Percentiles rank a stretch among this genome's conserved stretches.
Evolutionary conservation across 345 rosid genomes (phyloP).

Genomic region (Physaria fendleri): DNA sequence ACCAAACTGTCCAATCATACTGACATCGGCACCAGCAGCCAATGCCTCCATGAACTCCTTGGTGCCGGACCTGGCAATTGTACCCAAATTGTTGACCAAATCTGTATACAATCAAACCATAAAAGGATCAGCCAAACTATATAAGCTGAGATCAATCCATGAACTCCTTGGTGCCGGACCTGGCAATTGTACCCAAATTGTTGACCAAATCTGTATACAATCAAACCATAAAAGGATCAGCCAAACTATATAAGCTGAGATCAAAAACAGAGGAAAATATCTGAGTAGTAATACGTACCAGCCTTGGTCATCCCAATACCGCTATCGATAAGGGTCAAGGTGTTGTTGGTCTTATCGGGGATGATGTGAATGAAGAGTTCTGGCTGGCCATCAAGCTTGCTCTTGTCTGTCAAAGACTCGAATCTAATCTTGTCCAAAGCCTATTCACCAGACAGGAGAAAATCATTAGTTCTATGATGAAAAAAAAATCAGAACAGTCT

Average conservation of each 20-base stretch:
- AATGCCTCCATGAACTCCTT: slow-evolving; percentile 89
- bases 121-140: too few species aligned
- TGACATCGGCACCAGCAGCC: slow-evolving; percentile 85
- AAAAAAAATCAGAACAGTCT: not conserved
- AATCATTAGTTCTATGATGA: not conserved
- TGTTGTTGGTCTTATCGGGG: slow-evolving; percentile 65
- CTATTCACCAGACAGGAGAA: slow-evolving; percentile 18
- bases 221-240: not conserved
- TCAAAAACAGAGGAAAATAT: not conserved
- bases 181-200: slow-evolving; percentile 82
- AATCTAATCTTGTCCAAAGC: slow-evolving; percentile 80
- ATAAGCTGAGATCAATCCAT: too few species aligned
- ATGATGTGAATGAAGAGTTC: slow-evolving; percentile 80
- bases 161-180: slow-evolving; percentile 87
- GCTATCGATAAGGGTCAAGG: slow-evolving; percentile 65
- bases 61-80: slow-evolving; percentile 84
- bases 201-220: slow-evolving; percentile 78
- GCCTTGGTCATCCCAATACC: slow-evolving; percentile 91
- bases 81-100: slow-evolving; percentile 85
- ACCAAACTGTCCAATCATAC: slow-evolving; percentile 89
- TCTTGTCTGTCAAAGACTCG: slow-evolving; percentile 81
- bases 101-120: too few species aligned
- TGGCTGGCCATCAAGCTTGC: slow-evolving; percentile 76
- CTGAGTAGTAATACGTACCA: slow-evolving; percentile 35
- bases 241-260: too few species aligned